Base-by-base conservation (phyloP, 2,329 filamentous ascomycete species). In the Fusarium ramigenum region DNA sequence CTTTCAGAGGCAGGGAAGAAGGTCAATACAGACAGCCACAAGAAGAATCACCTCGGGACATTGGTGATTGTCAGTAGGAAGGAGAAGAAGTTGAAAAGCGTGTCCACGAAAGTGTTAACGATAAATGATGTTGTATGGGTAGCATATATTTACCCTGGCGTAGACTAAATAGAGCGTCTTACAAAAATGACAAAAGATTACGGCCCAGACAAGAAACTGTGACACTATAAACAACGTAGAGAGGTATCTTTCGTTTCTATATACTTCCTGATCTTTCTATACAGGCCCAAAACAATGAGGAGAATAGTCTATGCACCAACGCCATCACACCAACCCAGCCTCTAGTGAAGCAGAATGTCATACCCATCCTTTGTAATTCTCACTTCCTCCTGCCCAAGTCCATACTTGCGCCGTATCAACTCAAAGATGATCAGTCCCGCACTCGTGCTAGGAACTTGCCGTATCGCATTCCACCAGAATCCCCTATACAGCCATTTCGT, bases 351-450 rank as follows among this genome's bases (percentile, higher is more conserved):
- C 70, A 93, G 77, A 76, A 95, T 93, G 76, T 93, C 90, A 75
- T 93, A 93, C 3, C 91, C 91, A 72, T 93, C 91, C 79, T 89
- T 89, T 54, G 86, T 88, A 60, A 93, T 93, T 74, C 86, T 86
- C 70, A 90, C 90, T 75, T 87, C 87, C 56, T 92, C 91, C 23
- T 85, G 85, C 4, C 87, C 86, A 65, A 88, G 85, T 4, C 91
- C 91, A 75, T 94, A 95, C 81, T 93, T 93, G 40, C 92, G 85
- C 63, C 93, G 85, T 42, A 94, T 90, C 49, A 95, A 79, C 82
- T 95, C 93, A 79, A 95, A 95, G 25, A 94, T 93, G 74, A 95
- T 93, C 66, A 95, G 79, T 0, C 92, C 93, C 0, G 93, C 93
- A 67, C 91, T 93, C 4, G 93, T 95, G 78, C 92, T 93, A 1